Evolutionary conservation across 73 alveolate genomes (phyloP), one percentile per base, ranked within the genome.

Genomic region (Stentor roeselii): DNA sequence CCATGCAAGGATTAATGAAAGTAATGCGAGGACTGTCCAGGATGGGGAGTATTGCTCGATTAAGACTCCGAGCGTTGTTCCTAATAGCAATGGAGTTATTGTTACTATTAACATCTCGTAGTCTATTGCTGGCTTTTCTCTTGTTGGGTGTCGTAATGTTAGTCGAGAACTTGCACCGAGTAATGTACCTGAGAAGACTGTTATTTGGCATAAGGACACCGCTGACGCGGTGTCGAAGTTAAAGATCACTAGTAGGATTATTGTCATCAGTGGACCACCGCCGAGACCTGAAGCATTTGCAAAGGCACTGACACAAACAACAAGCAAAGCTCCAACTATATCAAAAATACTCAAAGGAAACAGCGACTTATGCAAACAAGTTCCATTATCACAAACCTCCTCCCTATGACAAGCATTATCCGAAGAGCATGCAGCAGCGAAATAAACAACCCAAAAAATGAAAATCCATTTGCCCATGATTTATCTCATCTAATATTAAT

Each of bases 211-310:
- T 67, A 67, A 67, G 34, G 80, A 27, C 0, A 67, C 80, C 14
- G 50, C 80, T n/a, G 37, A 34, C 21, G n/a, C 41, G 21, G 41
- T 34, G 41, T 34, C 41, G 34, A 67, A 67, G n/a, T 32, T 32
- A 67, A 67, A 67, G 14, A 67, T 21, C 14, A 34, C 41, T n/a
- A 67, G 14, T n/a, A 21, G 14, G 41, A 67, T 67, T 21, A 67
- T 21, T 21, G 37, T 32, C n/a, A 21, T 67, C 42, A 67, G 41
- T 30, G 80, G 27, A 30, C 80, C 80, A 21, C 80, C 80, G 34
- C 80, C 80, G 37, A 67, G 41, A 27, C 80, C 80, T 67, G 80
- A 67, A 21, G 80, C 80, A 32, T 67, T 67, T 30, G 80, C n/a
- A 27, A 67, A 30, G n/a, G 80, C 37, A 40, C 80, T 67, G 80